These are phyloP conservation scores for Cylindrotheca closterium DNA, from an alignment of 108 stramenopile genomes.

Conservation along the genomic window DNA sequence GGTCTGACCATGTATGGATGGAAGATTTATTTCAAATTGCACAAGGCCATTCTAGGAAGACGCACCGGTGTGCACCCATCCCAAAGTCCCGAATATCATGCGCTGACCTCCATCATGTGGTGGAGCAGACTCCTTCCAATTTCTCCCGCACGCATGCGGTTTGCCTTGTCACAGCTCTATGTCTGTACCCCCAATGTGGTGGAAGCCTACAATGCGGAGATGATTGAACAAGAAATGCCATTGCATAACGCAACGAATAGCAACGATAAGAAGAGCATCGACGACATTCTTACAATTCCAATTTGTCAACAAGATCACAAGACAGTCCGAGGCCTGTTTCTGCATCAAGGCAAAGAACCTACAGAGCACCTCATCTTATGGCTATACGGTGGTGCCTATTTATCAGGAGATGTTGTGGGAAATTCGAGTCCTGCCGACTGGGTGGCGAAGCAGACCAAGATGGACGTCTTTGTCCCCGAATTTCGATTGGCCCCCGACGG, in stretches of 20 bases:
- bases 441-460: constrained; percentile 27
- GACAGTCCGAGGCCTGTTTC: constrained; percentile 57
- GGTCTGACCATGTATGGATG: constrained; percentile 50
- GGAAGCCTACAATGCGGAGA: not conserved
- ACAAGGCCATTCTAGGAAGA: constrained; percentile 48
- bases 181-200: constrained; percentile 26
- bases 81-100: constrained; percentile 70
- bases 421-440: constrained; percentile 49
- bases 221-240: not conserved
- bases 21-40: constrained; percentile 65
- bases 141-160: constrained; percentile 64
- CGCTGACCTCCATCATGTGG: constrained; percentile 66
- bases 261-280: not conserved
- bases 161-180: constrained; percentile 65
- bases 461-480: constrained; percentile 72
- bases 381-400: constrained; percentile 80
- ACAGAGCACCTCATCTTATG: constrained; percentile 67
- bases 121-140: constrained; percentile 67
- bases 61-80: constrained; percentile 57
- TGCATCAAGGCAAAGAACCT: constrained; percentile 40
- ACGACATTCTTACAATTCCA: constrained; percentile 17
- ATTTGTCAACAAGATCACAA: constrained; percentile 22
- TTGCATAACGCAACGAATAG: not conserved
- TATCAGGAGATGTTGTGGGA: constrained; percentile 66
- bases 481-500: constrained; percentile 66